A percentile compares a stretch with the other conserved stretches of the same genome.
These are phyloP conservation scores for Scedosporium dehoogii DNA, from an alignment of 2,329 filamentous ascomycete species.

Conservation along the genomic window DNA sequence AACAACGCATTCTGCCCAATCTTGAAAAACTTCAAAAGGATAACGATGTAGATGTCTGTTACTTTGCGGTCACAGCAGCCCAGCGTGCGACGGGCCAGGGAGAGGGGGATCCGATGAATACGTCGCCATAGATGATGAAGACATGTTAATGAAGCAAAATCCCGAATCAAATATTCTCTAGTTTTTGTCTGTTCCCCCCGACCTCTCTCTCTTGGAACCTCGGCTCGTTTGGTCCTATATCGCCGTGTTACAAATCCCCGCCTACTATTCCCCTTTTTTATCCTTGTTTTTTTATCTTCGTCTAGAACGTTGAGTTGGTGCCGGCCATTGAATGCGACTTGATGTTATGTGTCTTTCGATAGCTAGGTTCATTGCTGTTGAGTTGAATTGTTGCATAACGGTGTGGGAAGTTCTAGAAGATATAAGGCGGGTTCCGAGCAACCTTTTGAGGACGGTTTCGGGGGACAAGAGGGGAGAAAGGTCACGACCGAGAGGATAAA, in stretches of 20 bases:
- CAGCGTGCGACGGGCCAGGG: conserved; percentile 40
- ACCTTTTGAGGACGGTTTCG: not conserved
- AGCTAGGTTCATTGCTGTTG: not conserved
- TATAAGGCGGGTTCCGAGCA: not conserved
- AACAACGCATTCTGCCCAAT: conserved; percentile 77
- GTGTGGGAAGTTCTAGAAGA: not conserved
- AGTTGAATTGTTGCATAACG: conserved; percentile 1
- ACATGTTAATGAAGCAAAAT: conserved; percentile 12
- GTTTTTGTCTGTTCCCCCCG: conserved; percentile 33
- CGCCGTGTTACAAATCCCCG: not conserved
- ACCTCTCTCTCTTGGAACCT: not conserved
- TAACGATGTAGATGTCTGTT: conserved; percentile 95
- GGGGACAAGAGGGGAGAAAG: not conserved
- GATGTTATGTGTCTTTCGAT: not conserved
- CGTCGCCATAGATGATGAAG: conserved; percentile 48
- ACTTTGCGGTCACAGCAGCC: conserved; percentile 88
- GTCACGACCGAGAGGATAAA: not conserved
- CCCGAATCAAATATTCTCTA: conserved; percentile 38
- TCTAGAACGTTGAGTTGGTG: not conserved
- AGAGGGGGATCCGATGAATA: conserved; percentile 51
- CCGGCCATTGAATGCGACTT: not conserved
- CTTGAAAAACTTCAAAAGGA: conserved; percentile 94
- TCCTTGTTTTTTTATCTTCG: not conserved
- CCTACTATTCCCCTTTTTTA: not conserved
- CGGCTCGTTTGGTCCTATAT: not conserved